Evolutionary conservation across 2,329 filamentous ascomycete species (phyloP).

Genomic region (Fusarium buharicum): DNA sequence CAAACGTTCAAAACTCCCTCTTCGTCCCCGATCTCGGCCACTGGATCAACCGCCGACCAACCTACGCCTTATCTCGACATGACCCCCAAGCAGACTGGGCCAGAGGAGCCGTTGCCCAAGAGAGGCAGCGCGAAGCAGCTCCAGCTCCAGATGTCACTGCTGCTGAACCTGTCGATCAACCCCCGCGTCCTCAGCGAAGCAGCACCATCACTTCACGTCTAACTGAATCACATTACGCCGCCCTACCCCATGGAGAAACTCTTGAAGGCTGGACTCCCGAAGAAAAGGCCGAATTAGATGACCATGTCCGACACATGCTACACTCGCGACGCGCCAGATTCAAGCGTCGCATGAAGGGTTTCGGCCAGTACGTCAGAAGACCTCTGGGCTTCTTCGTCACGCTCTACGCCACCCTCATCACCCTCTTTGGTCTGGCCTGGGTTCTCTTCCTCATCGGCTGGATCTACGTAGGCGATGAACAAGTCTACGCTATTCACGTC

Average conservation of each 20-base stretch:
- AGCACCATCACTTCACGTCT: conserved; percentile 74
- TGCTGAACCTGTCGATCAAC: conserved; percentile 14
- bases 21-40: conserved; percentile 84
- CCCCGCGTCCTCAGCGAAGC: conserved; percentile 51
- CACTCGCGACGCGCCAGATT: conserved; percentile 83
- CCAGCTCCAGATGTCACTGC: neutral
- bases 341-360: conserved; percentile 82
- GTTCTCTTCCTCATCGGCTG: conserved; percentile 91
- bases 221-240: conserved; percentile 78
- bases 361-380: conserved; percentile 79
- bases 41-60: conserved; percentile 79
- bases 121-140: conserved; percentile 31
- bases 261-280: conserved; percentile 79
- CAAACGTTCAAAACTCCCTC: conserved; percentile 89
- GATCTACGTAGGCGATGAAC: conserved; percentile 81
- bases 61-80: conserved; percentile 74
- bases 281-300: conserved; percentile 81
- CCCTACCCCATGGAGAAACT: conserved; percentile 77
- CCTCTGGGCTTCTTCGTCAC: conserved; percentile 87
- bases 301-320: conserved; percentile 87
- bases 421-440: conserved; percentile 86
- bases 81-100: conserved; percentile 43
- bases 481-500: conserved; percentile 75
- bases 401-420: conserved; percentile 83
- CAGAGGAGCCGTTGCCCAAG: conserved; percentile 31